Base-by-base conservation (phyloP, 2,329 filamentous ascomycete species). In the Pseudogymnoascus sp. region DNA sequence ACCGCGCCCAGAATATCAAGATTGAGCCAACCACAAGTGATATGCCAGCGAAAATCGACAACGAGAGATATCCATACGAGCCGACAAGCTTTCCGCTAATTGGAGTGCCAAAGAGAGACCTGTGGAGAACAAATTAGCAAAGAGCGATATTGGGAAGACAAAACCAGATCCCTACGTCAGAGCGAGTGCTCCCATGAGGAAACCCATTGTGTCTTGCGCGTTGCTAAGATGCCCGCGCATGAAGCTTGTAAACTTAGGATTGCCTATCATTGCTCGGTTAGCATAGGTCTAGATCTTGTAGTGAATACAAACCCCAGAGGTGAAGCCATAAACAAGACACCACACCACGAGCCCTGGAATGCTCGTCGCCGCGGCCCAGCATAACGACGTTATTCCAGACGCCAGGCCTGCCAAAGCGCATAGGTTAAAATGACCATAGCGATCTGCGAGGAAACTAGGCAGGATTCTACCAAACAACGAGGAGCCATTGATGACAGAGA, bases 191-290 rank as follows among this genome's bases (percentile, higher is more conserved):
- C 61, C 62, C 67, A 70, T 69, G 7, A 68, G 62, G 18, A 42
- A 60, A 3, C 68, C 69, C 38, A 71, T 65, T 1, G 69, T 61
- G 69, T 64, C 12, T 65, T 46, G 1, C 64, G 65, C 14, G 65
- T 62, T 2, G 66, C 69, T 25, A 66, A 40, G 14, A 59, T 42
- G 16, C 67, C 62, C 21, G 64, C 65, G 63, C 69, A 71, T 12
- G 68, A 63, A 3, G 64, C 66, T 63, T 70, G 66, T 12, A 70
- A 53, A 43, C 68, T 66, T 12, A 69, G 68, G 11, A 70, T 65
- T 9, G 62, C 68, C 65, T 68, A 38, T 21, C 5, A 49, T 36
- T 38, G 5, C 38, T 63, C 12, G 63, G 56, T 53, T 18, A 36
- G 12, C 18, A 31, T 4, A 25, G n/a, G 37, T 18, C 60, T 34